Conservation (phyloP, 805 yeast genomes). For the Kodamaea kaohsiungensis region DNA sequence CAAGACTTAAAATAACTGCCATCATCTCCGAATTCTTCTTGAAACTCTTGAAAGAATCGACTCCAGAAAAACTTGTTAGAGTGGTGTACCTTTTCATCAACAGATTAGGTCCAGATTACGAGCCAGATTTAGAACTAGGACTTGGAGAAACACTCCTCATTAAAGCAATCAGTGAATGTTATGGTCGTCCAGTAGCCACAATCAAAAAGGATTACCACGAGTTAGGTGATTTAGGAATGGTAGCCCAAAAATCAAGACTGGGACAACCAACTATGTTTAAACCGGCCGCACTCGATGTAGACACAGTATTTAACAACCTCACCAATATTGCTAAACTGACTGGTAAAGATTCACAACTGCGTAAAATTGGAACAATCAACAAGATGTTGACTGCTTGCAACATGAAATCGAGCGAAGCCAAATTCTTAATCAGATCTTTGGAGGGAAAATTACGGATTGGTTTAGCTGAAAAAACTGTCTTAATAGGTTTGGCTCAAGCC, state of each 20-base stretch:
- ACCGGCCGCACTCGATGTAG: constrained; percentile 76
- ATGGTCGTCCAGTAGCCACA: constrained; percentile 74
- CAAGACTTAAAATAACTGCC: constrained; percentile 79
- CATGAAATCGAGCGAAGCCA: constrained; percentile 72
- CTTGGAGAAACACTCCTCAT: constrained; percentile 87
- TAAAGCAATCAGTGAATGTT: constrained; percentile 86
- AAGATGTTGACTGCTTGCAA: constrained; percentile 83
- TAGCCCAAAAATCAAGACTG: constrained; percentile 80
- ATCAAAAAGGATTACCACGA: constrained; percentile 74
- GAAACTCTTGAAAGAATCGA: constrained; percentile 52
- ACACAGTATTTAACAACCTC: constrained; percentile 70
- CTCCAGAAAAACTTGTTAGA: constrained; percentile 54
- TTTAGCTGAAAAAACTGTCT: constrained; percentile 89
- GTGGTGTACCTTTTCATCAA: constrained; percentile 86
- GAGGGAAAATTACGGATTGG: constrained; percentile 95
- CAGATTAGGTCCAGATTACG: constrained; percentile 92
- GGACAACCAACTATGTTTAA: constrained; percentile 93
- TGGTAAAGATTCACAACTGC: constrained; percentile 80
- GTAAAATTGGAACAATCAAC: constrained; percentile 77
- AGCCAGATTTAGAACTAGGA: constrained; percentile 85
- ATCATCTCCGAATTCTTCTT: constrained; percentile 72
- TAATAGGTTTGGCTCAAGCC: constrained; percentile 83
- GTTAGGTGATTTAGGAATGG: constrained; percentile 87
- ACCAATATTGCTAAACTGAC: constrained; percentile 73
- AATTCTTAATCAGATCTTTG: constrained; percentile 81